These are phyloP conservation scores for Boletus fagicola DNA, from an alignment of 768 basidiomycete genomes.

Conservation along the genomic window DNA sequence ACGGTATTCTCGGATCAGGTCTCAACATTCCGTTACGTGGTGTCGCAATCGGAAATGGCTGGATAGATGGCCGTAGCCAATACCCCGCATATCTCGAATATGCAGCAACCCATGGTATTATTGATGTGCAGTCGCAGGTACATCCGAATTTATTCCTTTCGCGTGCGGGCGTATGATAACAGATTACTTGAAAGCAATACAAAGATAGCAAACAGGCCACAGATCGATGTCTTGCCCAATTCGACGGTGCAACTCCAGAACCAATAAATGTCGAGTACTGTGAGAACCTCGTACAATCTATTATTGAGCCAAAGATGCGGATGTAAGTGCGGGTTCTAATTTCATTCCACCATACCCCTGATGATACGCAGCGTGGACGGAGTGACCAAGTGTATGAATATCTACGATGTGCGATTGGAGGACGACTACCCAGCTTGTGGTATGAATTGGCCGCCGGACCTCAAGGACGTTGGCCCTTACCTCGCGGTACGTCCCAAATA, in stretches of 20 bases:
- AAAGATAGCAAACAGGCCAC: slow-evolving; percentile 54
- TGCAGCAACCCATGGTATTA: slow-evolving; percentile 71
- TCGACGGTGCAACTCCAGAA: slow-evolving; percentile 44
- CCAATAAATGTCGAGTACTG: slow-evolving; percentile 59
- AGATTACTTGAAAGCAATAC: slow-evolving; percentile 47
- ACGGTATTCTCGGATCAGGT: slow-evolving; percentile 65
- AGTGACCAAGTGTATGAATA: slow-evolving; percentile 78
- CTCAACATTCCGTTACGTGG: slow-evolving; percentile 69
- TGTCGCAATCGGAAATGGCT: slow-evolving; percentile 93
- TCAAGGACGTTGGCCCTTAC: slow-evolving; percentile 70
- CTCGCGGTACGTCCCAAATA: slow-evolving; percentile 60
- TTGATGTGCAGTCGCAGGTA: slow-evolving; percentile 72
- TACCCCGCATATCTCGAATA: slow-evolving; percentile 91
- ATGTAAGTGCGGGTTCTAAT: slow-evolving; percentile 18
- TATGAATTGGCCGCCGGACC: slow-evolving; percentile 96
- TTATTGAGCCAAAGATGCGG: slow-evolving; percentile 29
- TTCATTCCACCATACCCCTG: neutral
- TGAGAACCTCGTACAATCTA: slow-evolving; percentile 52
- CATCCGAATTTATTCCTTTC: slow-evolving; percentile 14
- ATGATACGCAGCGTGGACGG: slow-evolving; percentile 57
- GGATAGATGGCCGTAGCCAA: slow-evolving; percentile 89
- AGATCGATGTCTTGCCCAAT: slow-evolving; percentile 54
- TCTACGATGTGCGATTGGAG: slow-evolving; percentile 91
- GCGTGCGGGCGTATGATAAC: slow-evolving; percentile 1
- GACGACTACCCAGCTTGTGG: slow-evolving; percentile 88